phyloP scores from a whole-genome alignment of 805 yeast genomes.

The Grigorovia yakushimaensis region DNA sequence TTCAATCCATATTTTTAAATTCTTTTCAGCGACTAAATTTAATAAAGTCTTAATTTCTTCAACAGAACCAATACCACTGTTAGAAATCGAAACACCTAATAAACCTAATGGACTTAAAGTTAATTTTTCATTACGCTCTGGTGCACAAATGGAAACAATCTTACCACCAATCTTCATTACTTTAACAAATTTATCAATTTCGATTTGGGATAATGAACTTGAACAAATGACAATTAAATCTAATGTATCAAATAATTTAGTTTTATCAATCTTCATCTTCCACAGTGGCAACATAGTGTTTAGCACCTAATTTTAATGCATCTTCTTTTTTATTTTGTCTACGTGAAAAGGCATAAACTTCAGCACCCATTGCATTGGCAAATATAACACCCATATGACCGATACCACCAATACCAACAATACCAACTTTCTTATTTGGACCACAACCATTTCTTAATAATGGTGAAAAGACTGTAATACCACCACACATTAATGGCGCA shows the following conservation, averaged over 20 bases:
- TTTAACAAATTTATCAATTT: constrained; percentile 27
- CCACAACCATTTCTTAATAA: too few relatives aligned
- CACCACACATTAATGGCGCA: too few relatives aligned
- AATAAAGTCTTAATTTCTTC: constrained; percentile 39
- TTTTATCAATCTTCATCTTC: too few relatives aligned
- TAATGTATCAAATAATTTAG: constrained; percentile 27
- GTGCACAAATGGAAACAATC: constrained; percentile 24
- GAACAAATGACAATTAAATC: constrained; percentile 45
- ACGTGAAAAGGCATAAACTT: too few relatives aligned
- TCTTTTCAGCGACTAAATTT: constrained; percentile 38
- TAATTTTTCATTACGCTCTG: constrained; percentile 10
- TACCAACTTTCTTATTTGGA: too few relatives aligned
- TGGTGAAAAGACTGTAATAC: too few relatives aligned
- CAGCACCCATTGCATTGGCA: too few relatives aligned
- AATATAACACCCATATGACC: too few relatives aligned
- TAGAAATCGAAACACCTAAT: constrained; percentile 21
- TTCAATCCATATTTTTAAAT: constrained; percentile 44
- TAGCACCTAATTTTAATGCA: too few relatives aligned
- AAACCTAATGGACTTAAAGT: constrained; percentile 10
- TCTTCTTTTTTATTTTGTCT: too few relatives aligned
- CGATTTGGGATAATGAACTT: constrained; percentile 32
- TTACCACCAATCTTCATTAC: constrained; percentile 28
- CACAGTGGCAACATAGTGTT: too few relatives aligned
- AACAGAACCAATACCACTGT: constrained; percentile 36
- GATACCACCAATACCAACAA: too few relatives aligned